Evolutionary conservation across 148 eudicot genomes (phyloP).

Genomic region (Camellia sinensis): DNA sequence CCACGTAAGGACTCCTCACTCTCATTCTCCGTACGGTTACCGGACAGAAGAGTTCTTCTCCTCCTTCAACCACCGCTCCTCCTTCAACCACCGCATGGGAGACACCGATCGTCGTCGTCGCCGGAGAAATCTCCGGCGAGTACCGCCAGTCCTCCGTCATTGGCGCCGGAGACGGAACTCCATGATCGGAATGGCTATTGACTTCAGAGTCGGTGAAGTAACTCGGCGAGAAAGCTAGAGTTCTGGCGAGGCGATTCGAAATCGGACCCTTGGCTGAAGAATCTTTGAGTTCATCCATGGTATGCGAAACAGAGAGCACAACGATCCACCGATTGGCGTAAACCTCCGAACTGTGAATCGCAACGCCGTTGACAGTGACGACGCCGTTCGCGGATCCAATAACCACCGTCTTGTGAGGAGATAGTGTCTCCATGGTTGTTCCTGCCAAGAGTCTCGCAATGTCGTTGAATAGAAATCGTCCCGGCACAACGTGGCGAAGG

Average conservation of each 20-base stretch:
- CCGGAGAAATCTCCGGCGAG: constrained; percentile 1
- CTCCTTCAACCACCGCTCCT: constrained; percentile 12
- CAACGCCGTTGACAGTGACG: constrained; percentile 25
- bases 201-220: not conserved
- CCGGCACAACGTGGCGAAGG: constrained; percentile 28
- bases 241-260: not conserved
- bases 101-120: constrained; percentile 5
- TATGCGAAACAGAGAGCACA: constrained; percentile 19
- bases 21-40: not conserved
- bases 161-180: not conserved
- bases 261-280: not conserved
- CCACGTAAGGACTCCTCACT: not conserved
- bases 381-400: constrained; percentile 14
- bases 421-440: constrained; percentile 18
- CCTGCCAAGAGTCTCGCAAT: not conserved
- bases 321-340: constrained; percentile 37
- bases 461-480: constrained; percentile 8
- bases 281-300: constrained; percentile 24
- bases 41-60: constrained; percentile 22
- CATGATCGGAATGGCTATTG: not conserved
- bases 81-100: not conserved
- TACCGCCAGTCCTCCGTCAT: not conserved
- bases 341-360: constrained; percentile 16
- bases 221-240: not conserved
- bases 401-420: constrained; percentile 22